phyloP scores from a whole-genome alignment of 2,329 filamentous ascomycete species.

The Aspergillus vadensis region DNA sequence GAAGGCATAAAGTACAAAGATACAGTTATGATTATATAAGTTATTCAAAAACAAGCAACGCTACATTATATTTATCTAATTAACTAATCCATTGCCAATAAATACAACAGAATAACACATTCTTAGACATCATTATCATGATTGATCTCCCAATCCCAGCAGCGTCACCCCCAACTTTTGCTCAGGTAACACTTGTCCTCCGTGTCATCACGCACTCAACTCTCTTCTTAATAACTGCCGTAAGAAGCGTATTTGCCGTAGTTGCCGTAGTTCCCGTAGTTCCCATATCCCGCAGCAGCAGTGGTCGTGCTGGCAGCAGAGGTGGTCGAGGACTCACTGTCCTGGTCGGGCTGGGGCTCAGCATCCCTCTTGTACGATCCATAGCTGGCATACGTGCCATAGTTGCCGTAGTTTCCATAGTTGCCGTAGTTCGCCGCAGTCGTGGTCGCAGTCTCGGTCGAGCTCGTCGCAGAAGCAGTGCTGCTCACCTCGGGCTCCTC shows the following conservation, averaged over 20 bases:
- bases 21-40: not conserved
- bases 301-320: conserved; percentile 3
- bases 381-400: conserved; percentile 6
- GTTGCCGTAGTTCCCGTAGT: conserved; percentile 13
- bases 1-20: too few species aligned
- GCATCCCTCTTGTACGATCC: conserved; percentile 6
- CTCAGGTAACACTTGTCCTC: too few species aligned
- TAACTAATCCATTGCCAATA: not conserved
- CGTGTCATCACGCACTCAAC: too few species aligned
- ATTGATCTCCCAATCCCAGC: too few species aligned
- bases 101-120: not conserved
- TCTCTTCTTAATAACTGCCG: not conserved
- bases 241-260: conserved; percentile 18
- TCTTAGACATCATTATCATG: not conserved
- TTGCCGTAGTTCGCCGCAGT: conserved; percentile 12
- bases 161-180: too few species aligned
- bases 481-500: not conserved
- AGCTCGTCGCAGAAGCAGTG: not conserved
- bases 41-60: not conserved
- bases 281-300: not conserved
- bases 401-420: conserved; percentile 22
- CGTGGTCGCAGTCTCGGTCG: not conserved
- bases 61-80: not conserved
- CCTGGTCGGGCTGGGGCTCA: conserved; percentile 3
- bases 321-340: not conserved